Evolutionary conservation across 1,139 yeast species (phyloP), one percentile per base, ranked within the genome.

Genomic region (Suhomyces bolitotheri): DNA sequence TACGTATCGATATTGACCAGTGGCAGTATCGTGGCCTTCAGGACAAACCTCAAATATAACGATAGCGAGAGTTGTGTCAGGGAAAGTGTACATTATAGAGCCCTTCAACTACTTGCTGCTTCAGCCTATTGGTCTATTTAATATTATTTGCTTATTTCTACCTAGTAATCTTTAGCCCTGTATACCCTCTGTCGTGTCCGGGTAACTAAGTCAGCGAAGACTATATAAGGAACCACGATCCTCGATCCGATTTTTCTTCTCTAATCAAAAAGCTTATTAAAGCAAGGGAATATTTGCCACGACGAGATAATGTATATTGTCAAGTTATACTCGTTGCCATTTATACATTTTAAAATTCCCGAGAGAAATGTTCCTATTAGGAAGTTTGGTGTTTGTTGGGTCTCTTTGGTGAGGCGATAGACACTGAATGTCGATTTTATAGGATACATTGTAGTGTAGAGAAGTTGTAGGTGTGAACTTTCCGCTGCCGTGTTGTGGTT

Each of bases 251-350:
- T 43, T 49, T n/a, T 52, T 45, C 47, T 65, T 67, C 70, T 53
- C 52, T 57, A 76, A 76, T 75, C 80, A 76, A 77, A 77, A 77
- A 73, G 78, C 64, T 55, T 57, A 58, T 50, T 51, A 55, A 57
- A 60, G 55, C 50, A 58, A 66, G 81, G 81, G 78, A 75, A 73
- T 65, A 71, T 73, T 75, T 77, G 82, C 82, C 82, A 77, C 82
- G 82, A 66, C 81, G 81, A 65, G 74, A 63, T 73, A 70, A 76
- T 71, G 78, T 62, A 71, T 46, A 71, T 66, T 64, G 67, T 72
- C 80, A 74, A 76, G 80, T 76, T 73, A 72, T 66, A 61, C 68
- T 65, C 81, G 82, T 76, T 77, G 82, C 82, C 82, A 77, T 76
- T 71, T 73, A 45, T 47, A 49, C 47, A 52, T 50, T 43, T 45